Conservation (phyloP, 2,329 filamentous ascomycete genomes). For the Colletotrichum filicis region DNA sequence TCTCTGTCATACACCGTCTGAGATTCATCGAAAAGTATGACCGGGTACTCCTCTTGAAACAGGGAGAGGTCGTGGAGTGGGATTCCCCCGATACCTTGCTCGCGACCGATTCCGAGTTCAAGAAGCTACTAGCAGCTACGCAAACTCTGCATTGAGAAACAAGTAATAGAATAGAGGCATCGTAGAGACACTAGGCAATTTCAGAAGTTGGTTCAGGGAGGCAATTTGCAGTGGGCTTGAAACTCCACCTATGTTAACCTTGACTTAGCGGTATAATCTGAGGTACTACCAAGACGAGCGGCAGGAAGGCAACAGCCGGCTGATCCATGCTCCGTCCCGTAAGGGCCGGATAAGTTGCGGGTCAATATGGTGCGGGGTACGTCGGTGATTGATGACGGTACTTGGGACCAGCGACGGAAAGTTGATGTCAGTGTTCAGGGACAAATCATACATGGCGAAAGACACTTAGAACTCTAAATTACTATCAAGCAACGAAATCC, state of each 20-base stretch:
- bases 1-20: constrained; percentile 12
- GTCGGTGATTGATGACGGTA: background rate
- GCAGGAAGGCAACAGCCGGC: background rate
- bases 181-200: background rate
- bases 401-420: background rate
- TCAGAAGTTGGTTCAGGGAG: background rate
- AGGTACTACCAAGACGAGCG: background rate
- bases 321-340: background rate
- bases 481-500: no score
- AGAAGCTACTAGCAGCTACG: background rate
- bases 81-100: background rate
- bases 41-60: constrained; percentile 2
- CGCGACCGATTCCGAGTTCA: background rate
- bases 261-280: no score
- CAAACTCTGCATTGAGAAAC: background rate
- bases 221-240: no score
- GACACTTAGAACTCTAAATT: no score
- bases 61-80: constrained; percentile 1
- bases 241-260: no score
- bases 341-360: background rate
- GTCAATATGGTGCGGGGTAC: background rate
- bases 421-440: no score
- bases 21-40: background rate
- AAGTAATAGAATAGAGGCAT: background rate
- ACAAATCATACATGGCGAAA: no score